Evolutionary conservation across 495 filamentous ascomycete genomes (phyloP), one percentile per base, ranked within the genome.

Genomic region (Massariosphaeria phaeospora): DNA sequence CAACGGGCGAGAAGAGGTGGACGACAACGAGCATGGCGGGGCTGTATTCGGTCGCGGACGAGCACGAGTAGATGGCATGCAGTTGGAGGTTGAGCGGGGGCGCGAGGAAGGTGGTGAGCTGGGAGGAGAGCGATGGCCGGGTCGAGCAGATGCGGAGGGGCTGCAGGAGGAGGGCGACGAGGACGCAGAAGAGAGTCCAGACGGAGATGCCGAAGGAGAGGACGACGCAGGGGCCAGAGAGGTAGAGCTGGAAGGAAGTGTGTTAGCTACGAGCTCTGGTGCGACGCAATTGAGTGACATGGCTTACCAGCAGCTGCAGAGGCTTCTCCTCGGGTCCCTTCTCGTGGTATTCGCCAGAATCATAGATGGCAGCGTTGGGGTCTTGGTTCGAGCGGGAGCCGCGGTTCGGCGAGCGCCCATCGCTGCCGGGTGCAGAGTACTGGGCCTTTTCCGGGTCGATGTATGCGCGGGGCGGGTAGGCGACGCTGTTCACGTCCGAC

Each of bases 1-100:
- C 63, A 20, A 84, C 58, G 0, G 81, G 78, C 3, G 79, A 79
- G 17, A 82, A 55, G 0, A 79, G 42, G 25, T 81, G 71, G 20
- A 84, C 70, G 21, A 71, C 41, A 10, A 80, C 67, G 20, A 82
- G 67, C 26, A 70, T 66, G 34, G 68, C 53, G 2, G 60, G 40
- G 52, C 67, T 64, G 61, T 70, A 71, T 9, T 52, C 49, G 9
- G 54, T 59, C 10, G 66, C 45, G 10, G 58, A 27, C 1, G 66
- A 36, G 11, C 56, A 45, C 18, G 69, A 71, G 66, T 68, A 67
- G 38, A 72, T 68, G 51, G 66, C 52, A 24, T 64, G 63, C 11
- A 72, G 60, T 57, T 72, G 70, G 1, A 68, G 61, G 34, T 67
- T 66, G 9, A 71, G 57, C 9, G 67, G 53, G 3, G 68, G 66